Evolutionary conservation across 2,329 filamentous ascomycete species (phyloP).

Genomic region (Paraphoma chrysanthemicola): DNA sequence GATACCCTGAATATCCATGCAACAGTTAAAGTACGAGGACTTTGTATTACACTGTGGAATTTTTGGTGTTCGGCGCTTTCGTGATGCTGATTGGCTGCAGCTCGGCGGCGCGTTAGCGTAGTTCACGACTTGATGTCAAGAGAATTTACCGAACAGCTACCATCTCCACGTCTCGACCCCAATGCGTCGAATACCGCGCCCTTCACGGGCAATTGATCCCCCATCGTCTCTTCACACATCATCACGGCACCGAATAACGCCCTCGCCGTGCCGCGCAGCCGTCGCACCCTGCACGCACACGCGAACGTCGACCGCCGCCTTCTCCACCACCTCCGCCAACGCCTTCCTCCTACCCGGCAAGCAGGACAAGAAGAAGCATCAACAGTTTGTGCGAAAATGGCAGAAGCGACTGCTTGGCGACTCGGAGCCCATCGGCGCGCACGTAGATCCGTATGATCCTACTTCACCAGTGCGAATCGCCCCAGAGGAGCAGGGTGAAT

Average conservation of each 20-base stretch:
- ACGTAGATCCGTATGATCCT: conserved; percentile 47
- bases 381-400: conserved; percentile 44
- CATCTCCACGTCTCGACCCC: conserved; percentile 31
- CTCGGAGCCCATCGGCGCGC: conserved; percentile 45
- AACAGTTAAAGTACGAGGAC: no score
- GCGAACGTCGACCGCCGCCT: conserved; percentile 29
- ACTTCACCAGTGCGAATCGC: conserved; percentile 45
- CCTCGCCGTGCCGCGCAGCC: conserved; percentile 7
- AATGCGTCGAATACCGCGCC: conserved; percentile 49
- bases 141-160: conserved; percentile 19
- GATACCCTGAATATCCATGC: no score
- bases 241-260: conserved; percentile 18
- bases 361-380: conserved; percentile 46
- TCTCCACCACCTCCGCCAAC: conserved; percentile 38
- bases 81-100: conserved; percentile 26
- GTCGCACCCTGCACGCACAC: conserved; percentile 18
- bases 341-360: conserved; percentile 35
- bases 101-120: conserved; percentile 22
- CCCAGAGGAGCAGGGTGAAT: conserved; percentile 45
- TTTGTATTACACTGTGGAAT: not conserved
- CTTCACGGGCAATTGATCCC: conserved; percentile 41
- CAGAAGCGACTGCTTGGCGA: conserved; percentile 46
- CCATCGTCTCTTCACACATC: conserved; percentile 20
- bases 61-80: conserved; percentile 15
- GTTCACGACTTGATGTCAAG: conserved; percentile 6